These are phyloP conservation scores for Hippophae gyantsensis DNA, from an alignment of 306 rosid species.

Conservation along the genomic window DNA sequence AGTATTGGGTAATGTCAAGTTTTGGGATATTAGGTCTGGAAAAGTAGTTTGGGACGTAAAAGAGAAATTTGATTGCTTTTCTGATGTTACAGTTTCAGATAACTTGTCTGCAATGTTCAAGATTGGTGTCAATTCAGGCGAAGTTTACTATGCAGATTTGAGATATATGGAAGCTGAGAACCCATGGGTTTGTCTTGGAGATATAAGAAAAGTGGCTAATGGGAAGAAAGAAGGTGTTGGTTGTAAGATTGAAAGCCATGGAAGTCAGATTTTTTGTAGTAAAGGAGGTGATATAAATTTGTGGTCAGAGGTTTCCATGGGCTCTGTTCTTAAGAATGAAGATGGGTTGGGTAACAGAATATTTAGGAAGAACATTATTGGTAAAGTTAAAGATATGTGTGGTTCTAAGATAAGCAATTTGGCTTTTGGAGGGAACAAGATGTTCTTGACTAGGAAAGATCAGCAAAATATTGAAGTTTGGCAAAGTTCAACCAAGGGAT, in stretches of 20 bases:
- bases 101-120: slow-evolving; percentile 50
- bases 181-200: slow-evolving; percentile 71
- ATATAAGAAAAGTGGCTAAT: slow-evolving; percentile 30
- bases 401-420: slow-evolving; percentile 52
- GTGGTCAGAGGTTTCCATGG: slow-evolving; percentile 75
- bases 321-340: slow-evolving; percentile 17
- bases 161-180: slow-evolving; percentile 41
- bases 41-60: slow-evolving; percentile 53
- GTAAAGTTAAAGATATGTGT: slow-evolving; percentile 65
- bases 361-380: slow-evolving; percentile 73
- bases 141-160: slow-evolving; percentile 53
- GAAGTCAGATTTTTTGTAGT: slow-evolving; percentile 68
- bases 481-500: slow-evolving; percentile 61
- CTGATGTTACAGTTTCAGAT: slow-evolving; percentile 70
- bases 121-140: slow-evolving; percentile 76
- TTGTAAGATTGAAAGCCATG: slow-evolving; percentile 69
- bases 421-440: slow-evolving; percentile 81
- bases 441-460: slow-evolving; percentile 75
- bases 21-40: slow-evolving; percentile 81
- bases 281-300: slow-evolving; percentile 66
- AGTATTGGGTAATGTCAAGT: slow-evolving; percentile 49
- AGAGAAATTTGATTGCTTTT: slow-evolving; percentile 72
- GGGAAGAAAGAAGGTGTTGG: slow-evolving; percentile 85
- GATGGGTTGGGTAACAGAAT: slow-evolving; percentile 33
- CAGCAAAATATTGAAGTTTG: slow-evolving; percentile 82